A percentile compares a stretch with the other conserved stretches of the same genome.
Conservation (phyloP, 495 filamentous ascomycete genomes). For the Trypethelium eluteriae region DNA sequence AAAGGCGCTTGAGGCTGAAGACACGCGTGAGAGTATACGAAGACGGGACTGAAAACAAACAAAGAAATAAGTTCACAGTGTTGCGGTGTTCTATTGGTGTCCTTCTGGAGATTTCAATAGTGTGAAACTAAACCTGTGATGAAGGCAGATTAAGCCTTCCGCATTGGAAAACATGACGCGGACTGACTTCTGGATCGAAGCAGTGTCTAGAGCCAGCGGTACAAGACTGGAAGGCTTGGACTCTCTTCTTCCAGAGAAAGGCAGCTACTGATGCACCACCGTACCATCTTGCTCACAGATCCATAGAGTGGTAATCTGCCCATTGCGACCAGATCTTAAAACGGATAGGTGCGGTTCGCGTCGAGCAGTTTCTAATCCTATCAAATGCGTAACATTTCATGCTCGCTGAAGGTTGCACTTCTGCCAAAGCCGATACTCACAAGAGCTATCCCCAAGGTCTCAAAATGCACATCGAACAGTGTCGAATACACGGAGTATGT, state of each 20-base stretch:
- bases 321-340: no score
- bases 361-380: no score
- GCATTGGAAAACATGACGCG: neutral
- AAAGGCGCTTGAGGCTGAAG: neutral
- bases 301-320: no score
- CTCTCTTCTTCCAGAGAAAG: neutral
- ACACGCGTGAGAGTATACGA: neutral
- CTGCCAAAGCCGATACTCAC: no score
- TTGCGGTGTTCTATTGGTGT: neutral
- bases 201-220: neutral
- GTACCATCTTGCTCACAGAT: no score
- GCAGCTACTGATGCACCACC: no score
- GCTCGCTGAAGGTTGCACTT: no score
- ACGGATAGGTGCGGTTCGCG: no score
- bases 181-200: neutral
- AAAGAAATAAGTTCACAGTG: neutral
- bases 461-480: no score
- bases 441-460: no score
- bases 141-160: neutral
- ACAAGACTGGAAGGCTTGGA: neutral
- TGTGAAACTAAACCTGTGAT: neutral
- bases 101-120: neutral
- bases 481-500: no score
- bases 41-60: neutral
- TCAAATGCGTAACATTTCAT: no score